phyloP scores from a whole-genome alignment of 768 basidiomycete genomes.

The Pleurotus eryngii region DNA sequence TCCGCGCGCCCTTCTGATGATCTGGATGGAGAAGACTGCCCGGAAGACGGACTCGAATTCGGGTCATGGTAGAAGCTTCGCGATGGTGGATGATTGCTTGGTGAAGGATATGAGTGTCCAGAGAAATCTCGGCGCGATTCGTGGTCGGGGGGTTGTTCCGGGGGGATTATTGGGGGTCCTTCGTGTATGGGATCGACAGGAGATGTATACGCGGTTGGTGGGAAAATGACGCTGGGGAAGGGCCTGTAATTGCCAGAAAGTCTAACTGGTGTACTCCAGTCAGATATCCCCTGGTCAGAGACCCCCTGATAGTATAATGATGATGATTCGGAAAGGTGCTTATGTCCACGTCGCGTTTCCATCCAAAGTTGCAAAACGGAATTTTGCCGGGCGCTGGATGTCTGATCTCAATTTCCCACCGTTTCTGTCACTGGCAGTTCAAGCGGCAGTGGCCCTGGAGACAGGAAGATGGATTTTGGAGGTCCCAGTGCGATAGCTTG shows the following conservation, averaged over 20 bases:
- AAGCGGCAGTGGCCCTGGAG: no score
- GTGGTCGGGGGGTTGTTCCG: background rate
- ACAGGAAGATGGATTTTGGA: no score
- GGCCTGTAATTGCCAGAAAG: background rate
- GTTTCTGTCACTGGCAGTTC: no score
- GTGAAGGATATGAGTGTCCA: background rate
- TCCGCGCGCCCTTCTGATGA: background rate
- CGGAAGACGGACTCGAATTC: background rate
- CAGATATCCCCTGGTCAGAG: background rate
- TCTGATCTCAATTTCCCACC: no score
- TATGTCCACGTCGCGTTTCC: background rate
- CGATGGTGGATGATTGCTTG: background rate
- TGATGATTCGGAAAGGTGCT: background rate
- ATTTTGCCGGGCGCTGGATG: no score
- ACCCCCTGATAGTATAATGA: background rate
- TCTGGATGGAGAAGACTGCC: background rate
- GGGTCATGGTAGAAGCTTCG: background rate
- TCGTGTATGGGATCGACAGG: background rate
- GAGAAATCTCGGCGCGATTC: background rate
- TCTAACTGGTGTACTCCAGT: background rate
- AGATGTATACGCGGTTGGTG: background rate
- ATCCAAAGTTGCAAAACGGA: background rate
- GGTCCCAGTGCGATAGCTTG: no score
- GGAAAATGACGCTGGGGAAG: background rate
- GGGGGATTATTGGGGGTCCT: background rate